Evolutionary conservation across 495 filamentous ascomycete genomes (phyloP).

Genomic region (Aspergillus avenaceus): DNA sequence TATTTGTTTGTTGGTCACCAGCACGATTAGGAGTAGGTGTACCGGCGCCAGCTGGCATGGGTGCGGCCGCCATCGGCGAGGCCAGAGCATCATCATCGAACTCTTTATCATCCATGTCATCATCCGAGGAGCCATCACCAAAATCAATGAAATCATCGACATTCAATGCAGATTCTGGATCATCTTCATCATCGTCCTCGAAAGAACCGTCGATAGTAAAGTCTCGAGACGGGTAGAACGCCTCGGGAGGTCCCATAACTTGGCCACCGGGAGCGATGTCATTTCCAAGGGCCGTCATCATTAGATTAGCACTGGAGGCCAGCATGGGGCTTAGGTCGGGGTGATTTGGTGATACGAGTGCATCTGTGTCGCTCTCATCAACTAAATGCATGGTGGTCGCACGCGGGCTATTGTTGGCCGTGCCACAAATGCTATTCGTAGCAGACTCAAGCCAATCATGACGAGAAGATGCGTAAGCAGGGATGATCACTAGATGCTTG

Average conservation of each 20-base stretch:
- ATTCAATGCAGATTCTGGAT: slow-evolving; percentile 61
- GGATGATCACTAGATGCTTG: slow-evolving; percentile 67
- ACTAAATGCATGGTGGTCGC: slow-evolving; percentile 44
- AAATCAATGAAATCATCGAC: slow-evolving; percentile 73
- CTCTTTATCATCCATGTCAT: slow-evolving; percentile 41
- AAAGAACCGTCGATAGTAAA: slow-evolving; percentile 53
- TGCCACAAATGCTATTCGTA: slow-evolving; percentile 46
- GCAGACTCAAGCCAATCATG: slow-evolving; percentile 47
- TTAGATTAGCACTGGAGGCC: slow-evolving; percentile 65
- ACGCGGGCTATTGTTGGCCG: slow-evolving; percentile 51
- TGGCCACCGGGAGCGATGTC: slow-evolving; percentile 59
- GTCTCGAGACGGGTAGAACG: slow-evolving; percentile 66
- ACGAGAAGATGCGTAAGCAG: slow-evolving; percentile 45
- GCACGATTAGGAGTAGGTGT: slow-evolving; percentile 50
- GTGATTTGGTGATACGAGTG: slow-evolving; percentile 42
- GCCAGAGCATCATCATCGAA: slow-evolving; percentile 37
- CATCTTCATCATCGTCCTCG: slow-evolving; percentile 57
- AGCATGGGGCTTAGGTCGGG: slow-evolving; percentile 55
- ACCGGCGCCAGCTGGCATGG: slow-evolving; percentile 35
- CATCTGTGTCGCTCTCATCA: slow-evolving; percentile 50
- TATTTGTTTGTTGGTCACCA: slow-evolving; percentile 45
- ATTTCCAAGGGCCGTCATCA: slow-evolving; percentile 66
- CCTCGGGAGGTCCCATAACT: slow-evolving; percentile 68
- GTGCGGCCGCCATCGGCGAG: slow-evolving; percentile 32
- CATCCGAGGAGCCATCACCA: slow-evolving; percentile 55